Base-by-base conservation (phyloP, 495 filamentous ascomycete genomes). In the Annulohypoxylon moriforme region DNA sequence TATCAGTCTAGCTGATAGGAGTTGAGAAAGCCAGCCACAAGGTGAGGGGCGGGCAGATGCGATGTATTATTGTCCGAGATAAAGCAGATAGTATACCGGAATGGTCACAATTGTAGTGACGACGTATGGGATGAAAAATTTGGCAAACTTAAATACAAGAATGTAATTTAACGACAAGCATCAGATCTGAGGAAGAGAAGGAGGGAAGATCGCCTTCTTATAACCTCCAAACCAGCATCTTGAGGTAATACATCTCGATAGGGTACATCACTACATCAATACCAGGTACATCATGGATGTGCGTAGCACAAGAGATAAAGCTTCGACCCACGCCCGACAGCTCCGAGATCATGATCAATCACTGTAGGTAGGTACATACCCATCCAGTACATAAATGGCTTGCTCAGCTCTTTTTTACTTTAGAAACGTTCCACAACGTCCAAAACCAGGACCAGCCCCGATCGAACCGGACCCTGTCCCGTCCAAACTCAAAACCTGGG, bases 401-500 rank as follows among this genome's bases (percentile, higher is more conserved):
- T 58, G 55, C 55, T 58, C 55, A 58, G 55, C 55, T 38, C 33
- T 36, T 42, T 42, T 56, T 25, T 20, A 40, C 36, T 42, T 60
- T 24, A 25, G 47, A 47, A 56, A 22, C 55, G 67, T 71, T 74
- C 53, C 72, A 69, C 68, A 72, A 31, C 69, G 61, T 49, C 49
- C 33, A 53, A 73, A 42, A 47, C 29, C 34, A 62, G 50, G 24
- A 55, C 47, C 40, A 65, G 62, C 53, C 63, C 50, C 63, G 66
- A 66, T 55, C 66, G 61, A 69, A 68, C 66, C 66, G 71, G 71
- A 64, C 71, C 47, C 29, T 47, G 44, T 61, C 57, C 71, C 71
- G 66, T 69, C 62, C n/a, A 33, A 73, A 73, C 61, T 46, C 66
- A 73, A 58, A 69, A 69, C 25, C 65, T 57, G 60, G 70, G 70